Evolutionary conservation across 805 yeast species (phyloP), one percentile per base, ranked within the genome.

Genomic region (Kuraishia capsulata): DNA sequence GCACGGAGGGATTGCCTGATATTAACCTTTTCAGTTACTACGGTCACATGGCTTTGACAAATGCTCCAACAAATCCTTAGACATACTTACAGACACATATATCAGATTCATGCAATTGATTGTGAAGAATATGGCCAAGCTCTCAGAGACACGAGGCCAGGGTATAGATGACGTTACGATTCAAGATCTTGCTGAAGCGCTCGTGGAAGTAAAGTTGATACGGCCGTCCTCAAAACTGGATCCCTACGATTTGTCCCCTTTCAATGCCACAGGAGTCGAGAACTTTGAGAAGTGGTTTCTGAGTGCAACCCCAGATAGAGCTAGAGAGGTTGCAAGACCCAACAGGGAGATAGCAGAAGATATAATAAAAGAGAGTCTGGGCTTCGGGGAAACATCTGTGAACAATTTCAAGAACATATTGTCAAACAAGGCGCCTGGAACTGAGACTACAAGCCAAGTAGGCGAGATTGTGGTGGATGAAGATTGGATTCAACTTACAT

Each of bases 11-110:
- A n/a, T n/a, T n/a, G n/a, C n/a, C n/a, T n/a, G n/a, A n/a, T n/a
- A n/a, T n/a, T n/a, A n/a, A n/a, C n/a, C n/a, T n/a, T n/a, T n/a
- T 1, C 79, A 81, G 59, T 62, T 81, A 4, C 67, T 90, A 38
- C 77, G 86, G 44, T 77, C 92, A 0, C 73, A 78, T 23, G 98
- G 98, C 0, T 86, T 88, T 50, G 96, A 86, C 44, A 71, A 78
- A 48, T 78, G 89, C 45, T 68, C 78, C 37, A 84, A 90, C 5
- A 65, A 75, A 5, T 73, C 82, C 1, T 64, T 90, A 8, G 89
- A 87, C 51, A 69, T 78, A 2, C 47, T 88, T n/a, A 79, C 95
- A 0, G 96, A 88, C 50, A 51, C 90, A 2, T 77, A 81, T 52
- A 61, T 83, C 14, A 70, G 81, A 41, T 81, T 78, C 52, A 57